Evolutionary conservation across 768 basidiomycete species (phyloP), one percentile per base, ranked within the genome.

Genomic region (Lentinula guzmanii): DNA sequence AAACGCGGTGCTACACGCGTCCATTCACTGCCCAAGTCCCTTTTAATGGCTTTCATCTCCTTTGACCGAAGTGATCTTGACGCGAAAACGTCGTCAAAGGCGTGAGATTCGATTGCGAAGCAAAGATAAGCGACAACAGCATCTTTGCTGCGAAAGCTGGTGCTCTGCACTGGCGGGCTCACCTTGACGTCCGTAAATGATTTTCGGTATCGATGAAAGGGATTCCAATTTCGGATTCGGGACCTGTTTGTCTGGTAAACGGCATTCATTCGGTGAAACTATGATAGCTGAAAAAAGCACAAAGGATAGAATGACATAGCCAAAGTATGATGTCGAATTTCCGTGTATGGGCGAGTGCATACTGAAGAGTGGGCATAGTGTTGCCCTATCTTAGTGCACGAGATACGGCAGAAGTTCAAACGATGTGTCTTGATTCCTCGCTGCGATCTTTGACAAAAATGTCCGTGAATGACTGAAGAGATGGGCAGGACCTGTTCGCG

Each of bases 1-100:
- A 28, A 56, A 56, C 39, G 55, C 55, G 55, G 41, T 24, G 34
- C 31, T 54, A 45, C 43, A 56, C 55, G 55, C 55, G 55, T 56
- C 28, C 41, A 42, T 56, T 56, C 39, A 41, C 9, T 43, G 37
- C 55, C 24, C 41, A 16, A 33, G 3, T 42, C 16, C 53, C 24
- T 43, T 24, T 24, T 21, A 16, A 53, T 13, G 34, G 15, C 52
- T 13, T 55, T 45, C 55, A 56, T 43, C 39, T 56, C 41, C 55
- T 33, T 54, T 39, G 16, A 39, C 53, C 53, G 53, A 54, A n/a
- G 35, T 54, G 55, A 56, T 13, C 4, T 43, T 37, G 46, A 48
- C 46, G 46, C 46, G 18, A 18, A 48, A 24, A 48, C 41, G 39
- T 56, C 55, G 39, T 52, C 51, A 54, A 37, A 54, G 31, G 21